Evolutionary conservation across 768 basidiomycete genomes (phyloP).

Genomic region (Russula virescens): DNA sequence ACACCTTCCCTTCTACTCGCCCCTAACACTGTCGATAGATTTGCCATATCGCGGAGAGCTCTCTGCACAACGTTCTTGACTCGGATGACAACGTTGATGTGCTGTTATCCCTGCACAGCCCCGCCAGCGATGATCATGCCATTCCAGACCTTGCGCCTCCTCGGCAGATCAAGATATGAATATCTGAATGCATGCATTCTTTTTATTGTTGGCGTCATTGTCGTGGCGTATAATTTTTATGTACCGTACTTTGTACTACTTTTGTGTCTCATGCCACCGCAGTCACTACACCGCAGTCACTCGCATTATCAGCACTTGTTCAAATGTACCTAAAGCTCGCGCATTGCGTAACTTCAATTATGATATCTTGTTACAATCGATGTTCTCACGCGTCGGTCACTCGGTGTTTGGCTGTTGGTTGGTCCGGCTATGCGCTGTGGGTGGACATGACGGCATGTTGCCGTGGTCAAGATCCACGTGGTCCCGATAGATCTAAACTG

Average conservation of each 20-base stretch:
- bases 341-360: too few relatives aligned
- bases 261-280: slow-evolving; percentile 13
- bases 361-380: too few relatives aligned
- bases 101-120: slow-evolving; percentile 57
- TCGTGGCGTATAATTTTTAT: slow-evolving; percentile 9
- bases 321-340: slow-evolving; percentile 9
- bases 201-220: slow-evolving; percentile 6
- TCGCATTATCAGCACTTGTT: slow-evolving; percentile 11
- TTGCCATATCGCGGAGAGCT: slow-evolving; percentile 64
- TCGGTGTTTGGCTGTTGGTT: background rate
- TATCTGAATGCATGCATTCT: background rate
- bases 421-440: too few relatives aligned
- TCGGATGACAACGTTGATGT: slow-evolving; percentile 59
- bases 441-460: background rate
- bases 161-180: slow-evolving; percentile 38
- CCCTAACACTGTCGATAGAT: slow-evolving; percentile 38
- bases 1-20: background rate
- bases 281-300: slow-evolving; percentile 21
- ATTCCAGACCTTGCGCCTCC: slow-evolving; percentile 34
- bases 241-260: slow-evolving; percentile 7
- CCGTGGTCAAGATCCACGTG: background rate
- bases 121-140: slow-evolving; percentile 26
- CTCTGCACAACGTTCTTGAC: slow-evolving; percentile 63
- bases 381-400: background rate
- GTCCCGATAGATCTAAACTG: background rate